These are phyloP conservation scores for Yamadazyma friedrichii DNA, from an alignment of 1,139 yeast species.

Conservation along the genomic window DNA sequence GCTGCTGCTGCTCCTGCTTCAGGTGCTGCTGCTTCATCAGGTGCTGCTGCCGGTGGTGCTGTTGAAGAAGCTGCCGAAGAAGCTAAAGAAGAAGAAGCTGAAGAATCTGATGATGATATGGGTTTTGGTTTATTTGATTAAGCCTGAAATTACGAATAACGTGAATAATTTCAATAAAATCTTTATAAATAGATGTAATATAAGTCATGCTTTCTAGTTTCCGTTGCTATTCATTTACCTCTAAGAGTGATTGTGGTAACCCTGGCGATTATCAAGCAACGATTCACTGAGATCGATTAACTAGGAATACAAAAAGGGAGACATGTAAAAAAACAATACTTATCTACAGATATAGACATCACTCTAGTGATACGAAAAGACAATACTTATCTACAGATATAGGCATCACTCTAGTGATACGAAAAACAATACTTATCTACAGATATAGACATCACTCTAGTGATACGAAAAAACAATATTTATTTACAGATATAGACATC, in stretches of 20 bases:
- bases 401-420: no score
- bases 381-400: no score
- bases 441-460: no score
- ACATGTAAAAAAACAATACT: no score
- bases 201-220: conserved; percentile 1
- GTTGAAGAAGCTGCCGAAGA: conserved; percentile 53
- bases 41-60: conserved; percentile 57
- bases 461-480: no score
- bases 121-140: conserved; percentile 59
- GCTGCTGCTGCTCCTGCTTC: conserved; percentile 51
- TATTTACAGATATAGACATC: conserved; percentile 1
- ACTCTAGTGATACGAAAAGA: no score
- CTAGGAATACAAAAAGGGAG: no score
- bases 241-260: background rate
- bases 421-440: no score
- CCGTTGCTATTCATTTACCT: background rate
- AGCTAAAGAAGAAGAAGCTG: conserved; percentile 65
- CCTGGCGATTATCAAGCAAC: no score
- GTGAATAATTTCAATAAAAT: background rate
- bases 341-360: no score
- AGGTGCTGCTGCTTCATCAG: conserved; percentile 51
- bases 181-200: background rate
- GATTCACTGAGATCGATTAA: no score
- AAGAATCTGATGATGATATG: conserved; percentile 83
- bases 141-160: conserved; percentile 10